Base-by-base conservation (phyloP, 2,329 filamentous ascomycete species). In the Hypoxylon sp. region DNA sequence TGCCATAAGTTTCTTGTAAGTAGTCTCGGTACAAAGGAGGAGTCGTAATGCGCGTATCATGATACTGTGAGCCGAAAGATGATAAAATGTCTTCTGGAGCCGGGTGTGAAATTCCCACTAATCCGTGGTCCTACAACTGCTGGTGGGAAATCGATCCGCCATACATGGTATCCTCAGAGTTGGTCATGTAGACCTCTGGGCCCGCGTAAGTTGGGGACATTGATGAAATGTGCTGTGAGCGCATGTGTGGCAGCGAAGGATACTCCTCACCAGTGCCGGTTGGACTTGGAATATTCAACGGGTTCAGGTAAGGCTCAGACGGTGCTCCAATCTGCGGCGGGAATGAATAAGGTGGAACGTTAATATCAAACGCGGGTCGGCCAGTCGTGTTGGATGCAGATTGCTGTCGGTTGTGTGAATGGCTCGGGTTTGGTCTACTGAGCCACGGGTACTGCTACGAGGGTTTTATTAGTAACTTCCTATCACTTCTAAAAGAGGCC, bases 81-180 rank as follows among this genome's bases (percentile, higher is more conserved):
- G 23, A 47, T n/a, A n/a, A n/a, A n/a, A n/a, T 14, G 12, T 12
- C 2, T 3, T 14, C 11, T 25, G 25, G 14, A n/a, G 21, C 4
- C 30, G 16, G 19, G 45, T 19, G 12, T 21, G 12, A 54, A 29
- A 27, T 67, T 66, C 59, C 59, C 50, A 37, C 59, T 32, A 63
- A 61, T 43, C 37, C 51, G 45, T 43, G 19, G 63, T 59, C 68
- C 71, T 75, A 74, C 45, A 64, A 66, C 63, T 70, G 71, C 30
- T 72, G 72, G 47, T 71, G 73, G 48, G 72, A 62, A 63, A 64
- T 63, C 37, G 70, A 51, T 23, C 70, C 71, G 37, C 67, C 70
- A 48, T 70, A 65, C 23, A 47, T 14, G 14, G 43, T 0, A 41
- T 71, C 70, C 12, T 69, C 65, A 5, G 68, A 47, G 23, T 63